Base-by-base conservation (phyloP, 768 basidiomycete species). In the Pluteus cervinus region DNA sequence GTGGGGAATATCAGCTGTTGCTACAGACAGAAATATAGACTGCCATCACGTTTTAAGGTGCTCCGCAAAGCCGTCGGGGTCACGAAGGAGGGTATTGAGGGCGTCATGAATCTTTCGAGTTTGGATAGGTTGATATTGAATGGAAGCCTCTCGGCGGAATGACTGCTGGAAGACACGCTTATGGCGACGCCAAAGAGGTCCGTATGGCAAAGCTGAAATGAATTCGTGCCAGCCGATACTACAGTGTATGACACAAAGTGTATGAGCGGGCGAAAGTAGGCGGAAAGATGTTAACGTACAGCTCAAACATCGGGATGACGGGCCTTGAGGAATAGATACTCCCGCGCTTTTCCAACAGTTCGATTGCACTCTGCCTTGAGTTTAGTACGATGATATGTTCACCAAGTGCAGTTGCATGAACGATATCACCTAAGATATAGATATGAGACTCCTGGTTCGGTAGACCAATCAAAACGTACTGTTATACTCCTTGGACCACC, bases 401-500 rank as follows among this genome's bases (percentile, higher is more conserved):
- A 11, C 48, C 48, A 3, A 49, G 18, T 3, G 33, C 46, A 22
- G 44, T 40, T 10, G 44, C 33, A 25, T 47, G 31, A 1, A 48
- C 7, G 3, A 52, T 46, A 26, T 43, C 40, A 22, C 45, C 45
- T 49, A 23, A 33, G 26, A 36, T 29, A 8, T 22, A 15, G 12
- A 4, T n/a, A 4, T 24, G 5, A 9, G 24, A 28, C 11, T 20
- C n/a, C 7, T 18, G n/a, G 14, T 37, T 6, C 15, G 8, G 16
- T 18, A 25, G 22, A 18, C 21, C 20, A 32, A 15, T 17, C 18
- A 31, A 6, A 16, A 26, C 45, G 20, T 17, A 51, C 53, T 46
- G 29, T 50, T 15, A 16, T 15, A 51, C 33, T 44, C 34, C 23
- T 41, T 46, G 5, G 41, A 33, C 50, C 50, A 49, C 26, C 50